A percentile compares a stretch with the other conserved stretches of the same genome.
phyloP scores from a whole-genome alignment of 495 filamentous ascomycete species.

The Extremus antarcticus region DNA sequence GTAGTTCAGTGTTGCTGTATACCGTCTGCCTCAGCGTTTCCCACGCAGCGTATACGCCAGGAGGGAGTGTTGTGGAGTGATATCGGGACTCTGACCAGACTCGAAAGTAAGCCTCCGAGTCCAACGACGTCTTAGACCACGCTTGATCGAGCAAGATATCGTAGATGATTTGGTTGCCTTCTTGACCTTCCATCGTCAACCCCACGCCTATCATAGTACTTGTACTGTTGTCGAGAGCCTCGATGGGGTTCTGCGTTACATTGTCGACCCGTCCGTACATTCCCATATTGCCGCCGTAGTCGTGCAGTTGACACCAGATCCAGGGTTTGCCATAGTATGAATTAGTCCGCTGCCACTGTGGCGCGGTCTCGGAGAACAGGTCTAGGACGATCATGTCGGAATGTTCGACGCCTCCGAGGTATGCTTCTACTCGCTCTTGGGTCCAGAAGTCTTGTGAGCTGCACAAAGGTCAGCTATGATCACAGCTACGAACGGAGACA shows the following conservation, averaged over 20 bases:
- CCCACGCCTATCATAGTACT: constrained; percentile 37
- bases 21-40: constrained; percentile 38
- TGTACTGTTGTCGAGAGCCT: constrained; percentile 32
- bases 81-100: constrained; percentile 40
- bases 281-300: constrained; percentile 42
- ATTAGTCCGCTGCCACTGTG: constrained; percentile 42
- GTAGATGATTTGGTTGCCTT: constrained; percentile 47
- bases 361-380: constrained; percentile 40
- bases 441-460: constrained; percentile 36
- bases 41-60: constrained; percentile 37
- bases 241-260: constrained; percentile 37
- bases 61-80: constrained; percentile 26
- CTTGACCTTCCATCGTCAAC: constrained; percentile 41
- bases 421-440: constrained; percentile 38
- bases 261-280: constrained; percentile 43
- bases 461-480: not conserved
- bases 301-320: constrained; percentile 33
- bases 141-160: constrained; percentile 42
- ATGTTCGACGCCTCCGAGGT: constrained; percentile 37
- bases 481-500: not conserved
- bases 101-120: constrained; percentile 37
- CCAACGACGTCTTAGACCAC: constrained; percentile 36
- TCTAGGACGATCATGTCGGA: constrained; percentile 44
- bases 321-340: constrained; percentile 45
- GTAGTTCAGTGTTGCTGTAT: constrained; percentile 41